Evolutionary conservation across 2,329 filamentous ascomycete species (phyloP), one percentile per base, ranked within the genome.

Genomic region (Calycina marina): DNA sequence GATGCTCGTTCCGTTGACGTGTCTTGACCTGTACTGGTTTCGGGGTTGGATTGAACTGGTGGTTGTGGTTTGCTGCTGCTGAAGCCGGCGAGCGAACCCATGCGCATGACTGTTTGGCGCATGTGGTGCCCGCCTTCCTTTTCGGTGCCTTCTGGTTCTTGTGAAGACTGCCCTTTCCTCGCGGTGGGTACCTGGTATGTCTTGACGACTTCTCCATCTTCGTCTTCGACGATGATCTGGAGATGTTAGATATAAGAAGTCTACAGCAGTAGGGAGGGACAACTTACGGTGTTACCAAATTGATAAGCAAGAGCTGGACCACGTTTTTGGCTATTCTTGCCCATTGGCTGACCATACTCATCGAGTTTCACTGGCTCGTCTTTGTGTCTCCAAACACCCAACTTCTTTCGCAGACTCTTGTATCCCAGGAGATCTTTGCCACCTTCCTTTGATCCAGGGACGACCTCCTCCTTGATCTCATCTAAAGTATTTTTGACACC

Each of bases 121-220:
- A 46, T 40, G 12, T 36, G 15, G 17, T n/a, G 8, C 2, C n/a
- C 8, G 12, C 37, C 35, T 13, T 31, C 18, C 22, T 41, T 36
- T 11, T 41, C 29, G 2, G 36, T 16, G 25, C 42, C 36, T 25
- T 32, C 31, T 6, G 35, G n/a, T 5, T 26, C 13, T 30, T 25
- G 6, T 11, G 17, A 22, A 32, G 41, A 16, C 16, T 33, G 18
- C n/a, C n/a, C 5, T 31, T 43, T 37, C 11, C 38, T 14, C 28
- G 32, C 41, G 15, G 69, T 56, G 1, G 78, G 76, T 16, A 88
- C 67, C 41, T 86, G 76, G 50, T 85, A 86, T 35, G 81, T 75
- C 59, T 86, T 86, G 51, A 92, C 69, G 18, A 92, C 83, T 52
- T 92, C 83, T 26, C 82, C 82, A 45, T 86, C 77, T 53, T 81